Percentiles rank a stretch among this genome's conserved stretches.
These are phyloP conservation scores for Linderina pennispora DNA, from an alignment of 192 early-diverging fungal species.

Conservation along the genomic window DNA sequence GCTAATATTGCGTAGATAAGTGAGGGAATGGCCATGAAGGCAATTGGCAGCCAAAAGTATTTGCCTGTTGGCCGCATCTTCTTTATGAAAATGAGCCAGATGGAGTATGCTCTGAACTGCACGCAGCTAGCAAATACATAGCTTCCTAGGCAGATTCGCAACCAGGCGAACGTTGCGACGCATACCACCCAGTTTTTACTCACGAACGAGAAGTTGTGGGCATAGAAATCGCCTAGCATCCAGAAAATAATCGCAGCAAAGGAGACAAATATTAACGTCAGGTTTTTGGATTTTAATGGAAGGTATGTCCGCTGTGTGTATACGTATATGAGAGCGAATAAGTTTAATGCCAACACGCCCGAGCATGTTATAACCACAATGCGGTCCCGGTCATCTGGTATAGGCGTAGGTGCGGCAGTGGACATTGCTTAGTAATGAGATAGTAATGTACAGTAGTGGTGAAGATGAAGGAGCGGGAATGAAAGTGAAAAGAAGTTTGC, in stretches of 20 bases:
- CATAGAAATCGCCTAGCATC: conserved; percentile 25
- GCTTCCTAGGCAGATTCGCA: conserved; percentile 31
- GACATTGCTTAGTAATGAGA: too few relatives aligned
- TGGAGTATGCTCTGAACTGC: conserved; percentile 29
- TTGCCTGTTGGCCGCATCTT: conserved; percentile 20
- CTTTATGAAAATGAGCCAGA: conserved; percentile 26
- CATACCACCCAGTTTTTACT: conserved; percentile 31
- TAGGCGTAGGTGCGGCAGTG: too few relatives aligned
- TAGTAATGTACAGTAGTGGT: too few relatives aligned
- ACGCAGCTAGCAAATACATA: conserved; percentile 24
- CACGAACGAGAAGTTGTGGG: conserved; percentile 8
- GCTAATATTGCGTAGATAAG: too few relatives aligned
- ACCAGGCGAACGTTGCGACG: conserved; percentile 30
- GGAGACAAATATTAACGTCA: conserved; percentile 30
- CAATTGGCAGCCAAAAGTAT: conserved; percentile 22
- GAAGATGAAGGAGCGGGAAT: too few relatives aligned
- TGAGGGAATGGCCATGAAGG: too few relatives aligned
- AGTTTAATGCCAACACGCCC: conserved; percentile 15
- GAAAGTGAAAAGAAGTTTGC: too few relatives aligned
- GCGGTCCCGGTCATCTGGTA: too few relatives aligned
- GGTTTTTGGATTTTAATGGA: conserved; percentile 25
- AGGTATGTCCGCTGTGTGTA: conserved; percentile 27
- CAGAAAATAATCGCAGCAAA: conserved; percentile 30
- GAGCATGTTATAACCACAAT: too few relatives aligned
- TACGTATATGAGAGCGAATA: conserved; percentile 20